These are phyloP conservation scores for Colletotrichum sp. DNA, from an alignment of 2,329 filamentous ascomycete species.

Conservation along the genomic window DNA sequence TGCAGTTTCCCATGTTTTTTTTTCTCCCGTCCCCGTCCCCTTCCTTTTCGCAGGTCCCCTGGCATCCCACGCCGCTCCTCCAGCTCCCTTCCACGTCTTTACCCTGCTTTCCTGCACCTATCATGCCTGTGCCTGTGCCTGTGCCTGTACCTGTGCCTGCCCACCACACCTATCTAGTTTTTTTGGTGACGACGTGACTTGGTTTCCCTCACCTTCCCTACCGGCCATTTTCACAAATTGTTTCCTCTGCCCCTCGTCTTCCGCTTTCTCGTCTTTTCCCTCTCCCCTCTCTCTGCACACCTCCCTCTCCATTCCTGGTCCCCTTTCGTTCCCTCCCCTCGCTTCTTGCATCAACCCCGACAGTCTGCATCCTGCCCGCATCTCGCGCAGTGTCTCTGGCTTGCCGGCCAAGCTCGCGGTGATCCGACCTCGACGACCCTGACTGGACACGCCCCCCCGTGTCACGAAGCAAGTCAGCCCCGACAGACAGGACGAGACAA, in stretches of 20 bases:
- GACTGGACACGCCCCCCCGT: background rate
- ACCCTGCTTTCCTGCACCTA: background rate
- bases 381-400: background rate
- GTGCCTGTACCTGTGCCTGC: background rate
- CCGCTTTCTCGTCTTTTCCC: background rate
- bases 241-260: background rate
- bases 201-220: background rate
- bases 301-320: background rate
- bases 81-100: background rate
- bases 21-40: background rate
- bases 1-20: constrained; percentile 17
- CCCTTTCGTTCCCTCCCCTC: background rate
- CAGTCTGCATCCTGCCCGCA: background rate
- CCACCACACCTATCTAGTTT: background rate
- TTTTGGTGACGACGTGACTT: constrained; percentile 3
- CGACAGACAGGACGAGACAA: background rate
- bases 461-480: background rate
- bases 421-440: background rate
- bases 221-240: background rate
- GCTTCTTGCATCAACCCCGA: background rate
- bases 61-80: background rate
- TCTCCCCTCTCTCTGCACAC: background rate
- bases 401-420: background rate
- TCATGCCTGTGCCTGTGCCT: background rate
- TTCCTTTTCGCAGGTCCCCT: background rate